Conservation (phyloP, 768 basidiomycete genomes). For the Exsudoporus frostii region DNA sequence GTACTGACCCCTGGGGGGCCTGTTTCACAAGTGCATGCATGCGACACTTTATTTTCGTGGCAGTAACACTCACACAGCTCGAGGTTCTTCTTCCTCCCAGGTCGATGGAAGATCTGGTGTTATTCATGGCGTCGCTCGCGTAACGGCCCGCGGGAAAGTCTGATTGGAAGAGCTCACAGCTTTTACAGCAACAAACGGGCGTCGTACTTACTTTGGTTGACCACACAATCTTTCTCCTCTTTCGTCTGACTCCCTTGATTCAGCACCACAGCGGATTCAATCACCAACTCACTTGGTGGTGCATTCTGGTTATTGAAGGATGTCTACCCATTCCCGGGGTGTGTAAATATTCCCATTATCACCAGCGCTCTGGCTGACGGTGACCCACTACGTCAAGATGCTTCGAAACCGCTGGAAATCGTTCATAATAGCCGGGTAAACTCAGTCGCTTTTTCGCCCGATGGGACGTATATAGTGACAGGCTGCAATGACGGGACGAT, state of each 20-base stretch:
- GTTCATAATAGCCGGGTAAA: slow-evolving; percentile 1
- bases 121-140: background rate
- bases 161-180: background rate
- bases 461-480: slow-evolving; percentile 9
- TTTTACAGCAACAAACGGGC: background rate
- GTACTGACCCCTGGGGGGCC: background rate
- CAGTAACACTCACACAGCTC: background rate
- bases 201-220: background rate
- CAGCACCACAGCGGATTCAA: background rate
- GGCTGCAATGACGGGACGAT: slow-evolving; percentile 12
- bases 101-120: background rate
- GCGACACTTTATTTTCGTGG: background rate
- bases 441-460: slow-evolving; percentile 14
- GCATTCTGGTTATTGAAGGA: background rate
- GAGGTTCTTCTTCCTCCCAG: background rate
- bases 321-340: slow-evolving; percentile 3
- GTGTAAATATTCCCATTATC: background rate
- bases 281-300: background rate
- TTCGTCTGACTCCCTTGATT: background rate
- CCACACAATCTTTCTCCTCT: background rate
- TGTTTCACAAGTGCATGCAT: background rate
- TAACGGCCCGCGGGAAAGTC: background rate
- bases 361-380: background rate
- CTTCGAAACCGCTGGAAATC: slow-evolving; percentile 8
- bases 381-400: background rate